These are phyloP conservation scores for Fusarium verticillioides DNA, from an alignment of 2,329 filamentous ascomycete genomes.

Conservation along the genomic window DNA sequence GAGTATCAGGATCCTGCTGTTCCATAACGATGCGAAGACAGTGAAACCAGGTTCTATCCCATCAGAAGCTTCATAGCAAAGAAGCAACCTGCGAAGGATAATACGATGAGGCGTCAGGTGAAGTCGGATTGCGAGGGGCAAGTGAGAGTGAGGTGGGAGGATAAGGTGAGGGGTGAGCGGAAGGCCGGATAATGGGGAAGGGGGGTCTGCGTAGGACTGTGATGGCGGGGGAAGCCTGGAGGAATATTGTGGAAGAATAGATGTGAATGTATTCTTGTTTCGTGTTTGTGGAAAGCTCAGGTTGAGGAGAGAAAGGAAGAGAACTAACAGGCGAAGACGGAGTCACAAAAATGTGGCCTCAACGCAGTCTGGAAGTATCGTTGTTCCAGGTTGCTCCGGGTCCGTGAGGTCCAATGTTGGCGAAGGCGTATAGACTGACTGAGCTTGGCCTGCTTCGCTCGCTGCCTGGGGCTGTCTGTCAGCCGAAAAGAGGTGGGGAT, in stretches of 20 bases:
- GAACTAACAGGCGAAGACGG: conserved; percentile 31
- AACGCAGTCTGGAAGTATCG: conserved; percentile 26
- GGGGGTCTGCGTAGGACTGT: conserved; percentile 33
- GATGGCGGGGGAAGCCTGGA: conserved; percentile 30
- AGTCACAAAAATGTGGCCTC: conserved; percentile 19
- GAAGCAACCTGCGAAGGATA: conserved; percentile 35
- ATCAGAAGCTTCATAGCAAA: conserved; percentile 43
- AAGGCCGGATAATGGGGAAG: conserved; percentile 42
- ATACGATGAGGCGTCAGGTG: conserved; percentile 34
- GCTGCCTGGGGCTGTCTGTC: conserved; percentile 29
- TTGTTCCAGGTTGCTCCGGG: conserved; percentile 32
- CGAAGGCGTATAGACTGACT: conserved; percentile 32
- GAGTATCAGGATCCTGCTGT: conserved; percentile 52
- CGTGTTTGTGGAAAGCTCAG: conserved; percentile 13
- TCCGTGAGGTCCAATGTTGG: conserved; percentile 14
- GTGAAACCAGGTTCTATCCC: conserved; percentile 45
- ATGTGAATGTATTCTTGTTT: conserved; percentile 11
- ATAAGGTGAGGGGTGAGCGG: conserved; percentile 42
- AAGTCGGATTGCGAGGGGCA: conserved; percentile 42
- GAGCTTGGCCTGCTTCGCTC: conserved; percentile 17
- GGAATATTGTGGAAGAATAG: conserved; percentile 4
- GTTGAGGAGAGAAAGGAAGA: conserved; percentile 7
- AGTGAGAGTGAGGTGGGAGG: conserved; percentile 32
- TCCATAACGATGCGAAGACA: conserved; percentile 62
- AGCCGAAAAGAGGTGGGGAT: conserved; percentile 22